phyloP scores from a whole-genome alignment of 208 protist genomes.

The Trypanosoma vivax region DNA sequence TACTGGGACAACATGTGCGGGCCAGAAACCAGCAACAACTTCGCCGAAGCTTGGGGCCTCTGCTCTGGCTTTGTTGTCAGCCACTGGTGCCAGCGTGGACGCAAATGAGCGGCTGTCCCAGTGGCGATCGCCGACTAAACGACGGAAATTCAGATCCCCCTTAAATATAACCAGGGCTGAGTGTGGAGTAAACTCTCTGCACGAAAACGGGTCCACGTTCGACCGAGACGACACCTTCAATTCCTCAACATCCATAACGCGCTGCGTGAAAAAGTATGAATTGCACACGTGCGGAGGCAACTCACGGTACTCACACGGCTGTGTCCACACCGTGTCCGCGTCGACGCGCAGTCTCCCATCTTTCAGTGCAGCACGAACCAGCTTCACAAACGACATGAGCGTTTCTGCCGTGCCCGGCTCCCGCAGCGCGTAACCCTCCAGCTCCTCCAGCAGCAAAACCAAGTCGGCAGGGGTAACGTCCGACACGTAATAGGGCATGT shows the following conservation, averaged over 20 bases:
- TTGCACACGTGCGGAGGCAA: conserved; percentile 76
- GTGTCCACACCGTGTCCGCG: conserved; percentile 73
- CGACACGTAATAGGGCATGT: conserved; percentile 87
- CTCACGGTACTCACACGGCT: conserved; percentile 84
- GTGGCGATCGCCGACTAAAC: conserved; percentile 84
- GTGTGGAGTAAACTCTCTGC: conserved; percentile 17
- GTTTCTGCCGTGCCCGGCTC: conserved; percentile 15
- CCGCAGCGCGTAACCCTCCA: conserved; percentile 24
- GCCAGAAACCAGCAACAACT: conserved; percentile 71
- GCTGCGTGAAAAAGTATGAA: conserved; percentile 74
- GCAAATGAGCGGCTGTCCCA: conserved; percentile 65
- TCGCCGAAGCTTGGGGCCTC: conserved; percentile 41
- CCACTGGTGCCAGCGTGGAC: conserved; percentile 24
- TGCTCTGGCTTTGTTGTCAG: neutral
- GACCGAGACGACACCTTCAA: conserved; percentile 3
- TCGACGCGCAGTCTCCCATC: conserved; percentile 42
- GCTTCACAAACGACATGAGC: conserved; percentile 43
- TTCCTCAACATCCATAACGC: conserved; percentile 18
- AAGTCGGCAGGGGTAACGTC: conserved; percentile 83
- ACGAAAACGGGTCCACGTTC: conserved; percentile 15
- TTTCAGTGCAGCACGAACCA: conserved; percentile 34
- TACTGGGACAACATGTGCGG: conserved; percentile 55
- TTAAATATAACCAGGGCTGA: conserved; percentile 82
- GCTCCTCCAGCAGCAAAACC: conserved; percentile 28
- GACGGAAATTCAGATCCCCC: conserved; percentile 88